These are phyloP conservation scores for Myxozyma neotropica DNA, from an alignment of 805 yeast species.

Conservation along the genomic window DNA sequence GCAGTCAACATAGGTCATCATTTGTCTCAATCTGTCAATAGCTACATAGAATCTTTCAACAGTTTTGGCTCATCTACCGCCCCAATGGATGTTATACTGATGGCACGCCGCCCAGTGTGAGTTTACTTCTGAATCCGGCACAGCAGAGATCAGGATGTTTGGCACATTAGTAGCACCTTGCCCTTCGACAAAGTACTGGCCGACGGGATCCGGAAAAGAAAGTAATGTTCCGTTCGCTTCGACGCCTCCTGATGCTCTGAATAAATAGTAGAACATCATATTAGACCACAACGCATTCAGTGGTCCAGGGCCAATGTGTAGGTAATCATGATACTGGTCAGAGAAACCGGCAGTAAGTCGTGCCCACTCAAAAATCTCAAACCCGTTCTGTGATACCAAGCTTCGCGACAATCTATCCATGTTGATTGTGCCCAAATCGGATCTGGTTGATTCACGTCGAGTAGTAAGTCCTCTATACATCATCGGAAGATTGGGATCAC, in stretches of 20 bases:
- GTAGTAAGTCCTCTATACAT: conserved; percentile 28
- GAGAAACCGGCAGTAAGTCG: conserved; percentile 20
- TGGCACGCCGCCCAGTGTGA: conserved; percentile 21
- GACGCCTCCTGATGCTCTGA: conserved; percentile 24
- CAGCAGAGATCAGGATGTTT: not conserved
- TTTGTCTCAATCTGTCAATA: too few relatives aligned
- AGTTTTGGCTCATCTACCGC: too few relatives aligned
- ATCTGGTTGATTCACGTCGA: conserved; percentile 17
- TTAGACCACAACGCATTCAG: conserved; percentile 16
- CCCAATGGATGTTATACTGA: conserved; percentile 18
- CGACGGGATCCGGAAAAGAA: conserved; percentile 4
- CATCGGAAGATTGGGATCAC: conserved; percentile 17
- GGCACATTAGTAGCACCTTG: conserved; percentile 11
- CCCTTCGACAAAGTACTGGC: conserved; percentile 5
- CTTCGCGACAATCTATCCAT: conserved; percentile 29
- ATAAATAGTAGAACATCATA: conserved; percentile 24
- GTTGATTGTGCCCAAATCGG: conserved; percentile 17
- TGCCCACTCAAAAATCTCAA: conserved; percentile 32
- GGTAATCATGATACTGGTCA: conserved; percentile 20
- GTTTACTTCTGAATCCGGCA: conserved; percentile 1
- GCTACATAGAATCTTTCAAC: conserved; percentile 1
- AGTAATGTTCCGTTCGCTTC: conserved; percentile 10
- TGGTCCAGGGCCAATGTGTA: conserved; percentile 24
- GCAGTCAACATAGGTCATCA: too few relatives aligned
- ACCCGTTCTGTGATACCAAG: conserved; percentile 11